These are phyloP conservation scores for Zea luxurians DNA, from an alignment of 176 grass and related monocot species.

Conservation along the genomic window DNA sequence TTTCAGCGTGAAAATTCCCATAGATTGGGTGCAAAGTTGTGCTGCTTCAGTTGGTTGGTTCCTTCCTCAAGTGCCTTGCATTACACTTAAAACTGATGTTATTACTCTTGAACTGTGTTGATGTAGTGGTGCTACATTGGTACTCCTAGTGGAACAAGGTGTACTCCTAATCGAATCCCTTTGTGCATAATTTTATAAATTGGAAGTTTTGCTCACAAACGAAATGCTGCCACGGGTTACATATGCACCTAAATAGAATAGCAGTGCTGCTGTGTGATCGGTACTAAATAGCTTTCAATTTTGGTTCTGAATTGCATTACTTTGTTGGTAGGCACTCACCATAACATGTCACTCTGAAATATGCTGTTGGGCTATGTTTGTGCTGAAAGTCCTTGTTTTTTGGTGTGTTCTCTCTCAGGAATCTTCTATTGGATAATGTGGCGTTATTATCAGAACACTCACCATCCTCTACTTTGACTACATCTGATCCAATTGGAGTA, in stretches of 20 bases:
- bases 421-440: constrained; percentile 30
- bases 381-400: constrained; percentile 17
- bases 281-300: background rate
- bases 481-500: constrained; percentile 6
- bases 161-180: no score
- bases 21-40: background rate
- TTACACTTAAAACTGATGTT: background rate
- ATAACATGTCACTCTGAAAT: background rate
- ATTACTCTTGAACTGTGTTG: background rate
- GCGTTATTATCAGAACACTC: constrained; percentile 1
- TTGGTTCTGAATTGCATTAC: background rate
- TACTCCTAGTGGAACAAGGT: background rate
- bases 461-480: constrained; percentile 27
- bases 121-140: background rate
- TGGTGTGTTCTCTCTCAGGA: constrained; percentile 22
- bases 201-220: background rate
- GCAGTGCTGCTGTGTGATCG: background rate
- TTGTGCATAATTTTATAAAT: background rate
- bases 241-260: background rate
- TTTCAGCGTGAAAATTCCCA: background rate
- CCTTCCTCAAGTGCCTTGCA: background rate
- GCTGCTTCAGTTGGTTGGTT: background rate
- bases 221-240: background rate
- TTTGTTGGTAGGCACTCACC: background rate
- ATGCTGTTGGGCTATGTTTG: background rate